phyloP scores from a whole-genome alignment of 768 basidiomycete genomes.

The Dacryopinax primogenitus region DNA sequence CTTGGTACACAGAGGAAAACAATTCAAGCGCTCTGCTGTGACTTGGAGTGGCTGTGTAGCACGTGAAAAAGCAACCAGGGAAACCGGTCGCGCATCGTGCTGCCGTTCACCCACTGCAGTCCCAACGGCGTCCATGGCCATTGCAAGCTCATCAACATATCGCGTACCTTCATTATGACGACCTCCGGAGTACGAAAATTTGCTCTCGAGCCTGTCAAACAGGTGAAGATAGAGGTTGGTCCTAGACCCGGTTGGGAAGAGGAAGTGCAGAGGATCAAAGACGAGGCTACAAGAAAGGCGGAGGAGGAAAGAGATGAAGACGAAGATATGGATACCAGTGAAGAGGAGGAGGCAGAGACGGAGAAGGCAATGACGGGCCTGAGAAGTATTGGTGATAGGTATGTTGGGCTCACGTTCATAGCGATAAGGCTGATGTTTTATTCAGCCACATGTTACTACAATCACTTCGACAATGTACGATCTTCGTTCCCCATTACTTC shows the following conservation, averaged over 20 bases:
- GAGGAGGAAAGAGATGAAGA: slow-evolving; percentile 33
- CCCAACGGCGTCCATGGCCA: neutral
- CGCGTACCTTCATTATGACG: neutral
- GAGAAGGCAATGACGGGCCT: slow-evolving; percentile 22
- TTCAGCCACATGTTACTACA: slow-evolving; percentile 48
- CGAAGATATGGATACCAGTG: slow-evolving; percentile 11
- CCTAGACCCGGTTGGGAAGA: slow-evolving; percentile 49
- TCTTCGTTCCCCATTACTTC: slow-evolving; percentile 14
- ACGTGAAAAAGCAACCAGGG: too few species aligned
- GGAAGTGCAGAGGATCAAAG: slow-evolving; percentile 19
- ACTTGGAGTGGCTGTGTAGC: too few species aligned
- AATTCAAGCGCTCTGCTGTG: too few species aligned
- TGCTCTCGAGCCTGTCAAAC: neutral
- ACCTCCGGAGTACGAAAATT: neutral
- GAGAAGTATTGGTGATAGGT: slow-evolving; percentile 50
- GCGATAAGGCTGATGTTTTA: slow-evolving; percentile 10
- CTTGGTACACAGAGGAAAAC: too few species aligned
- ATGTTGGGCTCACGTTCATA: neutral
- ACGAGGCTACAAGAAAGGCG: slow-evolving; percentile 18
- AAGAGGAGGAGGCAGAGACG: slow-evolving; percentile 18
- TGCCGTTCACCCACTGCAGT: too few species aligned
- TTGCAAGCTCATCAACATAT: neutral
- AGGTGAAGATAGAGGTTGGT: slow-evolving; percentile 29
- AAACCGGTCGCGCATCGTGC: neutral
- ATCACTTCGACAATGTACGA: slow-evolving; percentile 58